Conservation (phyloP, 1,139 yeast species). For the Kurtzmaniella quercitrusa region DNA sequence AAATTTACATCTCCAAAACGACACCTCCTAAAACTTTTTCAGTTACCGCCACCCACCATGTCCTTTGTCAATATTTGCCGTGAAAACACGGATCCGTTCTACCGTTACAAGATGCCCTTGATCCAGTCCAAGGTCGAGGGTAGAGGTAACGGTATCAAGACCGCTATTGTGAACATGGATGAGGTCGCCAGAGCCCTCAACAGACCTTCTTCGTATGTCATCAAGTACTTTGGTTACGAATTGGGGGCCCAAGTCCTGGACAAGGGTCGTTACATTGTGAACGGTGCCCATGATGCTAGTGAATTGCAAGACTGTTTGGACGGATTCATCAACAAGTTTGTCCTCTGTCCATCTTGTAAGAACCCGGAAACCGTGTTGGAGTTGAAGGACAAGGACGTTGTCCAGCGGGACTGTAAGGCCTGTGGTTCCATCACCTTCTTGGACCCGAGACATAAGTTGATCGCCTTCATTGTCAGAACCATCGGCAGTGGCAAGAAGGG, state of each 20-base stretch:
- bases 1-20: too few species aligned
- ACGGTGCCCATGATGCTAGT: slow-evolving; percentile 89
- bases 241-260: slow-evolving; percentile 92
- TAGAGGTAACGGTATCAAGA: slow-evolving; percentile 98
- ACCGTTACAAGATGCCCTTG: slow-evolving; percentile 99
- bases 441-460: slow-evolving; percentile 83
- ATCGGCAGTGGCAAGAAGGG: slow-evolving; percentile 53
- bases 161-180: slow-evolving; percentile 83
- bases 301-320: slow-evolving; percentile 93
- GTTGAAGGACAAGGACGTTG: slow-evolving; percentile 68
- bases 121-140: slow-evolving; percentile 97
- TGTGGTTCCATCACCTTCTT: slow-evolving; percentile 88
- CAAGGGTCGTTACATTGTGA: slow-evolving; percentile 83
- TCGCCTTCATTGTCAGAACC: slow-evolving; percentile 83
- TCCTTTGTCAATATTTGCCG: slow-evolving; percentile 91
- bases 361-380: slow-evolving; percentile 96
- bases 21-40: not conserved
- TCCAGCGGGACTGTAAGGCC: slow-evolving; percentile 95
- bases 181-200: slow-evolving; percentile 95
- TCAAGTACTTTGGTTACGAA: slow-evolving; percentile 94
- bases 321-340: slow-evolving; percentile 89
- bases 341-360: slow-evolving; percentile 90
- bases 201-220: slow-evolving; percentile 87
- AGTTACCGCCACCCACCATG: slow-evolving; percentile 38
- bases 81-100: slow-evolving; percentile 96